phyloP scores from a whole-genome alignment of 208 protist species.

The Trichomonas tenax region DNA sequence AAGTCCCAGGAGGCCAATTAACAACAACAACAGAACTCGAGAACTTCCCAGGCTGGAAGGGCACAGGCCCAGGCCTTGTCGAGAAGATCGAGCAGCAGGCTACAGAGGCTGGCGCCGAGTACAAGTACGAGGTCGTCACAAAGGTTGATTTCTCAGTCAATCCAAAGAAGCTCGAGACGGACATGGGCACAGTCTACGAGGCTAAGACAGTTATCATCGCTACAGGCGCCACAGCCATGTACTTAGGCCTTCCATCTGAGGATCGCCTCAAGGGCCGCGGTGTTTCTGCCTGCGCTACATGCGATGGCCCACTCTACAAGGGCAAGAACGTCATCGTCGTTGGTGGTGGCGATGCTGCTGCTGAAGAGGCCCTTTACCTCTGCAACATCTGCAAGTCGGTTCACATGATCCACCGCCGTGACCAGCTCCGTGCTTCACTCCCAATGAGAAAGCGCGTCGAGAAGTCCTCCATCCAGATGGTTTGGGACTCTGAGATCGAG shows the following conservation, averaged over 20 bases:
- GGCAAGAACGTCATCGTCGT: slow-evolving; percentile 33
- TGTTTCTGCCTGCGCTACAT: slow-evolving; percentile 54
- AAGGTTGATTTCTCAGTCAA: slow-evolving; percentile 35
- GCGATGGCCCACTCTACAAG: slow-evolving; percentile 43
- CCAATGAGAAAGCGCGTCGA: slow-evolving; percentile 46
- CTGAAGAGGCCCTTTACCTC: slow-evolving; percentile 54
- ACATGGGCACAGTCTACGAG: background rate
- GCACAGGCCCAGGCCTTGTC: slow-evolving; percentile 39
- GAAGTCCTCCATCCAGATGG: background rate
- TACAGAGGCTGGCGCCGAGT: slow-evolving; percentile 21
- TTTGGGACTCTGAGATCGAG: background rate
- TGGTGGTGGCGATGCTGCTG: slow-evolving; percentile 54
- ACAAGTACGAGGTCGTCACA: slow-evolving; percentile 39
- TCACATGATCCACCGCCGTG: slow-evolving; percentile 51
- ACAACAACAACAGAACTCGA: slow-evolving; percentile 59
- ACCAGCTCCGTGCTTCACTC: slow-evolving; percentile 53
- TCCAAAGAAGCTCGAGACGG: slow-evolving; percentile 4
- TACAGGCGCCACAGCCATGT: slow-evolving; percentile 49
- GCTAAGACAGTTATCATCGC: slow-evolving; percentile 50
- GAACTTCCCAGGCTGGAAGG: slow-evolving; percentile 50
- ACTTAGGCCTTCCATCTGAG: slow-evolving; percentile 34
- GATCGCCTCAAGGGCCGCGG: slow-evolving; percentile 48
- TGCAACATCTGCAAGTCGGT: slow-evolving; percentile 48
- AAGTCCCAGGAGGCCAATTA: slow-evolving; percentile 49
- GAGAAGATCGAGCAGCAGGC: slow-evolving; percentile 39